Percentiles rank a stretch among this genome's conserved stretches.
These are phyloP conservation scores for Geopyxis carbonaria DNA, from an alignment of 495 filamentous ascomycete species.

Conservation along the genomic window DNA sequence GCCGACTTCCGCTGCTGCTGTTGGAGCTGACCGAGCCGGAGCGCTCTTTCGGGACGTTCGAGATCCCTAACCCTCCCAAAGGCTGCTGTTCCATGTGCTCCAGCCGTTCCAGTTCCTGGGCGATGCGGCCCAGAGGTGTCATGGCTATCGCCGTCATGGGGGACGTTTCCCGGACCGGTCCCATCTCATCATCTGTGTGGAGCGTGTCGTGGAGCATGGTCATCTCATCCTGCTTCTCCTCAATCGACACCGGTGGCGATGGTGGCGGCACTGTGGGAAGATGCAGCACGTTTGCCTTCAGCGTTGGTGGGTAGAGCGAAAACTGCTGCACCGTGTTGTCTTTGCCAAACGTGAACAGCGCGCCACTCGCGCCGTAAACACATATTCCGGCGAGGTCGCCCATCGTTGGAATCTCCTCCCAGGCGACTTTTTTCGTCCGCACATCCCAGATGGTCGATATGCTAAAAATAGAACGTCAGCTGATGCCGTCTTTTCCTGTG, in stretches of 20 bases:
- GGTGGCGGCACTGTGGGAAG: conserved; percentile 56
- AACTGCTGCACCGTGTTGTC: conserved; percentile 88
- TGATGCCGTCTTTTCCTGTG: conserved; percentile 6
- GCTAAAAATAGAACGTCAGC: conserved; percentile 36
- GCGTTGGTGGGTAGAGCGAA: conserved; percentile 63
- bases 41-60: conserved; percentile 24
- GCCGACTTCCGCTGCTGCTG: conserved; percentile 11
- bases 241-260: conserved; percentile 58
- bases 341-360: conserved; percentile 79
- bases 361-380: conserved; percentile 74
- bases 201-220: conserved; percentile 24
- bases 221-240: conserved; percentile 35
- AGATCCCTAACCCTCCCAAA: conserved; percentile 28
- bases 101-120: conserved; percentile 40
- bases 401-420: conserved; percentile 68
- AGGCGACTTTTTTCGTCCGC: conserved; percentile 83
- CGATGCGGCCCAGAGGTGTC: conserved; percentile 49
- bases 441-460: conserved; percentile 94
- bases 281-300: conserved; percentile 75
- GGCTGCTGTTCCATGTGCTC: conserved; percentile 32
- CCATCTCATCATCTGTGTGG: conserved; percentile 40
- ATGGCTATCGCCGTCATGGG: conserved; percentile 28
- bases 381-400: conserved; percentile 65
- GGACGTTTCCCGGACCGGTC: conserved; percentile 2
- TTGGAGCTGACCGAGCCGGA: conserved; percentile 31